These are phyloP conservation scores for Colletotrichum falcatum DNA, from an alignment of 2,329 filamentous ascomycete species.

Conservation along the genomic window DNA sequence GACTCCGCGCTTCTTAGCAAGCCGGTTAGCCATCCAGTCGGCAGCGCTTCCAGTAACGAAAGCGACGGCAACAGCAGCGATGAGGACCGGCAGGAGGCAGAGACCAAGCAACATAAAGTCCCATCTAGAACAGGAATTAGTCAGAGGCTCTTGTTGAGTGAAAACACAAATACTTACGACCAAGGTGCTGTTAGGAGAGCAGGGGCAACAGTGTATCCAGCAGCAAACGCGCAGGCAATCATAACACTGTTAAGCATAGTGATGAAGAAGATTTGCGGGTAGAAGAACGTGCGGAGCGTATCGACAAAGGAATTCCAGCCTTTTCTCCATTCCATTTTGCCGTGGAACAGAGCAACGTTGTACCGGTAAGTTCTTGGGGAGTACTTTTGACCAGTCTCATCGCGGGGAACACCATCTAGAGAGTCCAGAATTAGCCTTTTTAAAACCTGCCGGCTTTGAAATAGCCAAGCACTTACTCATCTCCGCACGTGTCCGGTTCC, in stretches of 20 bases:
- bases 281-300: slow-evolving; percentile 48
- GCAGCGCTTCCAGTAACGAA: slow-evolving; percentile 48
- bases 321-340: slow-evolving; percentile 45
- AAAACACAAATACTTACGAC: slow-evolving; percentile 18
- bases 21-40: slow-evolving; percentile 46
- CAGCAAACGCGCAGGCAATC: slow-evolving; percentile 47
- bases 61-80: slow-evolving; percentile 50
- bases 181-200: slow-evolving; percentile 33
- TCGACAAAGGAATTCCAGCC: slow-evolving; percentile 45
- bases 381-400: slow-evolving; percentile 2
- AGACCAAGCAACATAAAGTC: slow-evolving; percentile 47
- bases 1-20: slow-evolving; percentile 45
- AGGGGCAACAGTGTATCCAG: slow-evolving; percentile 43
- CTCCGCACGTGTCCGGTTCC: slow-evolving; percentile 47
- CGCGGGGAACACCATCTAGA: slow-evolving; percentile 43
- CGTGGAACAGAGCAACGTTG: slow-evolving; percentile 49
- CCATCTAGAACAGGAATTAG: slow-evolving; percentile 42
- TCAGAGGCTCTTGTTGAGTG: rapidly evolving
- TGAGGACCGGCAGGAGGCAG: slow-evolving; percentile 44
- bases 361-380: slow-evolving; percentile 46
- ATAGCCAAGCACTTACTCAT: slow-evolving; percentile 41
- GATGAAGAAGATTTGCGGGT: slow-evolving; percentile 51
- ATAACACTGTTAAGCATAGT: slow-evolving; percentile 48
- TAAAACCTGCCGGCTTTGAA: rapidly evolving
- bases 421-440: background rate